Evolutionary conservation across 2,329 filamentous ascomycete genomes (phyloP), one percentile per base, ranked within the genome.

Genomic region (Aaosphaeria pasadenensis): DNA sequence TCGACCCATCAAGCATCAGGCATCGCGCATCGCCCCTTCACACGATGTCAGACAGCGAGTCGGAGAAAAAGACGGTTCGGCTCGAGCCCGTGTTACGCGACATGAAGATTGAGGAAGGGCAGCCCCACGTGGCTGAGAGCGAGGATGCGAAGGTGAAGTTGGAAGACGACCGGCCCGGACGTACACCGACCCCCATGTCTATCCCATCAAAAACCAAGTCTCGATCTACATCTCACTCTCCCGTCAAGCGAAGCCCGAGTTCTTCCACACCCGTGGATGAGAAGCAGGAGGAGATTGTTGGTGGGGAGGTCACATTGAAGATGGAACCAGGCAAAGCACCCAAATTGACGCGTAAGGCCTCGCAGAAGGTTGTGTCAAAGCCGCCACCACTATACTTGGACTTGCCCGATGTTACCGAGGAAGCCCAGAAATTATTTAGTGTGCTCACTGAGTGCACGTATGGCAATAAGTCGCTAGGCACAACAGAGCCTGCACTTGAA

Each of bases 401-500:
- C 69, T 75, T 92, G 30, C 86, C 88, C 36, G 87, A 96, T 70
- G 85, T 84, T 56, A 95, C 90, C 3, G 73, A 77, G 33, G 88
- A 94, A 59, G 88, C 94, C 4, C 85, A 82, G 58, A 75, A 78
- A 29, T 83, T 83, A 11, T 99, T 99, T 61, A 83, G 89, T 57
- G 77, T 92, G 44, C 91, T 99, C 54, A 76, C 85, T 45, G 83
- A 89, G 59, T 97, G 92, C 71, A 86, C 88, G 32, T 99, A 99
- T 72, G 90, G 89, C 46, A 90, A 91, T 56, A 96, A 95, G 71
- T 84, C 88, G 57, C 85, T 97, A 74, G 94, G 94, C 45, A 87
- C 87, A 56, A 95, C 94, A 29, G 92, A 96, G 64, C 88, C 91
- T 73, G 92, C 89, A 51, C 79, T 97, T 71, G 94, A 96, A 71